phyloP scores from a whole-genome alignment of 352 stramenopile genomes.

The Pythium aphanidermatum region DNA sequence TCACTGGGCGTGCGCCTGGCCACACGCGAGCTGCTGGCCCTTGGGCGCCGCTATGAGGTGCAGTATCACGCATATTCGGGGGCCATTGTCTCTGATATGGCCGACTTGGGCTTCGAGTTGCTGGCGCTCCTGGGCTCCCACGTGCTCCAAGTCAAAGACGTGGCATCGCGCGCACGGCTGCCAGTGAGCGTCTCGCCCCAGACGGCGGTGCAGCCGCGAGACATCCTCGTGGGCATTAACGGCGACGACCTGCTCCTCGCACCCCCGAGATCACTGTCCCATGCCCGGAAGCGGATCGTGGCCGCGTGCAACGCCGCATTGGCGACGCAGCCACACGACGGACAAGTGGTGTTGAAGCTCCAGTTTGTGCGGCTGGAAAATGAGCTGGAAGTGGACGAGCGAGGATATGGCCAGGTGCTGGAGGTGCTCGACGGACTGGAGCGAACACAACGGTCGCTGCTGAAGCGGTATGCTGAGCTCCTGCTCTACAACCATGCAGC shows the following conservation, averaged over 20 bases:
- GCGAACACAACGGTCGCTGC: conserved; percentile 23
- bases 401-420: conserved; percentile 39
- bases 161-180: conserved; percentile 28
- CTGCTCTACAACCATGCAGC: conserved; percentile 30
- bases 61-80: too few relatives aligned
- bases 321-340: too few relatives aligned
- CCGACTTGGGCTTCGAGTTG: conserved; percentile 41
- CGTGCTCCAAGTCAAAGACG: conserved; percentile 11
- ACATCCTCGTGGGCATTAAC: conserved; percentile 88
- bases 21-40: conserved; percentile 44
- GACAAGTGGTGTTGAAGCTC: conserved; percentile 31
- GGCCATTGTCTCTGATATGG: too few relatives aligned
- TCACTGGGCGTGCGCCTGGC: conserved; percentile 35
- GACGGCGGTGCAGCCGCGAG: conserved; percentile 45
- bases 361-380: conserved; percentile 54
- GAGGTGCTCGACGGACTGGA: conserved; percentile 38
- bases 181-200: conserved; percentile 15
- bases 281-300: conserved; percentile 36
- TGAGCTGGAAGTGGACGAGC: conserved; percentile 28
- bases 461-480: conserved; percentile 32
- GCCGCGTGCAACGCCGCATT: conserved; percentile 7
- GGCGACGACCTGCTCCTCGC: conserved; percentile 45
- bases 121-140: conserved; percentile 22
- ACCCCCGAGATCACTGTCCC: conserved; percentile 28
- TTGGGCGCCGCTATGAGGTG: conserved; percentile 50